Conservation (phyloP, 352 stramenopile species). For the Pythium phragmitis region DNA sequence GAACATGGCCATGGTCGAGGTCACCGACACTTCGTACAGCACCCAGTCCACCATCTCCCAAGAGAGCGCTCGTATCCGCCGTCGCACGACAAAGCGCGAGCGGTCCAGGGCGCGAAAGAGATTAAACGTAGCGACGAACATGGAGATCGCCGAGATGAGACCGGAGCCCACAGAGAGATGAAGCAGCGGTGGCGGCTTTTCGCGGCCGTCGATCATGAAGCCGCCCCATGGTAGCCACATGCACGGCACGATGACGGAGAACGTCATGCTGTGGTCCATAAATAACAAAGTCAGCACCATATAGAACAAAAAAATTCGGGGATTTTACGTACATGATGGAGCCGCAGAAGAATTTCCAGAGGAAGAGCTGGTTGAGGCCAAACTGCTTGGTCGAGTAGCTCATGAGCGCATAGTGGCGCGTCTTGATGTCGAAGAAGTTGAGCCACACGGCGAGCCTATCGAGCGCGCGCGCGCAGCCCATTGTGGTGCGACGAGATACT, state of each 20-base stretch:
- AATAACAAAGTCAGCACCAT: neutral
- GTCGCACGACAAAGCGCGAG: conserved; percentile 54
- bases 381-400: conserved; percentile 46
- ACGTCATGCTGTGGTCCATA: conserved; percentile 40
- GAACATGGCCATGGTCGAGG: conserved; percentile 42
- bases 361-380: conserved; percentile 48
- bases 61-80: conserved; percentile 46
- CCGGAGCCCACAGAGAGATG: conserved; percentile 42
- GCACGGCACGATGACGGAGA: conserved; percentile 50
- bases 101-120: conserved; percentile 59
- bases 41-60: conserved; percentile 73
- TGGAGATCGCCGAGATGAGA: conserved; percentile 49
- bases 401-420: conserved; percentile 49
- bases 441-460: conserved; percentile 56
- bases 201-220: conserved; percentile 37
- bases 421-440: conserved; percentile 72
- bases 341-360: conserved; percentile 60
- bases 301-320: neutral
- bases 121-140: conserved; percentile 59
- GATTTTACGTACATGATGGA: conserved; percentile 42
- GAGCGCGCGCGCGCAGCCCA: conserved; percentile 13
- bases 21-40: conserved; percentile 59
- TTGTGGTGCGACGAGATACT: neutral
- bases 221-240: conserved; percentile 50
- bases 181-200: conserved; percentile 56